Evolutionary conservation across 176 grass and related monocot genomes (phyloP).

Genomic region (Ananas comosus): DNA sequence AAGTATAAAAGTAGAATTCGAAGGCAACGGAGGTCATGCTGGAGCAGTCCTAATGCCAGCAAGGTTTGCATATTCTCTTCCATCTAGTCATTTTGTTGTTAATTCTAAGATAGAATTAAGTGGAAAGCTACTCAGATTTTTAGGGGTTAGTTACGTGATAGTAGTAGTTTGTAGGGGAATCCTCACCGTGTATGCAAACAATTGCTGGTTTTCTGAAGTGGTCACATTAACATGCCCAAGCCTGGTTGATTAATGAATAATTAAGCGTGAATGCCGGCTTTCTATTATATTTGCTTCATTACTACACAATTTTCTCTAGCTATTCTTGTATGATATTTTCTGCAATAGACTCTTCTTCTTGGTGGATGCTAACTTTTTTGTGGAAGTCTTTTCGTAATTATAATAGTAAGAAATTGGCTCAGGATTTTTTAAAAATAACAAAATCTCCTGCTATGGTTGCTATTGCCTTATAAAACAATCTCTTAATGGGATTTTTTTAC

Average conservation of each 20-base stretch:
- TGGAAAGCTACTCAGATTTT: constrained; percentile 1
- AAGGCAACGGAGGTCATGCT: constrained; percentile 92
- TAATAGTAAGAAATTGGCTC: background rate
- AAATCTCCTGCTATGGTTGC: background rate
- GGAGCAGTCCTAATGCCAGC: constrained; percentile 86
- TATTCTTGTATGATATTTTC: no score
- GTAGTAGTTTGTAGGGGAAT: background rate
- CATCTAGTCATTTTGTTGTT: background rate
- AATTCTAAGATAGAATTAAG: background rate
- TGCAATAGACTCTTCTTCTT: no score
- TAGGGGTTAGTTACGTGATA: background rate
- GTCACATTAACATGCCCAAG: no score
- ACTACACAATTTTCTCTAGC: no score
- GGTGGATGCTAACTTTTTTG: no score
- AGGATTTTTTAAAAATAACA: background rate
- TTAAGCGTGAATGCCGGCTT: no score
- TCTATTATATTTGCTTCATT: no score
- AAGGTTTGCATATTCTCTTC: constrained; percentile 41
- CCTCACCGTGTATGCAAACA: background rate
- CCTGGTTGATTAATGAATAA: no score
- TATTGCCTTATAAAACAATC: background rate
- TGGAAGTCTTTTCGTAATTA: no score
- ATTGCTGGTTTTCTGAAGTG: background rate
- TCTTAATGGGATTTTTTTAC: constrained; percentile 13
- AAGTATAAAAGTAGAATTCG: constrained; percentile 77